Evolutionary conservation across 148 eudicot genomes (phyloP).

Genomic region (Nepenthes gracilis): DNA sequence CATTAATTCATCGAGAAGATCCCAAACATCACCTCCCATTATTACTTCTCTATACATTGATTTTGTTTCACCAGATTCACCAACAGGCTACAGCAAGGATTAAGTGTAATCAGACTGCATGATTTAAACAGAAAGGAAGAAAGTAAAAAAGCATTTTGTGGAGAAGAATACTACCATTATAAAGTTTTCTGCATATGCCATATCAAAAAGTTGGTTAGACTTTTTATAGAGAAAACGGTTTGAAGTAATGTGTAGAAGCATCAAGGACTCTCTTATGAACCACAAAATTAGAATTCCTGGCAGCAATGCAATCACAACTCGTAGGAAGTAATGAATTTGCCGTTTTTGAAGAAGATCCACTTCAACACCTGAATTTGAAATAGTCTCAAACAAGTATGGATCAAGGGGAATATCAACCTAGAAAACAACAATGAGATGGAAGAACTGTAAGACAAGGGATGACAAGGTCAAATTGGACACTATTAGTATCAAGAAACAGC

Average conservation of each 20-base stretch:
- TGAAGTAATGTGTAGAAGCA: conserved; percentile 61
- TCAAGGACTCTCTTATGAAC: conserved; percentile 76
- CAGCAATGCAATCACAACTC: conserved; percentile 57
- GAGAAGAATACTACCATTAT: conserved; percentile 37
- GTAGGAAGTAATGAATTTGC: conserved; percentile 70
- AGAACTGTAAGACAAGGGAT: conserved; percentile 6
- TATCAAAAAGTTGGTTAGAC: conserved; percentile 72
- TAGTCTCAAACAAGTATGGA: conserved; percentile 82
- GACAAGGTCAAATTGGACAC: conserved; percentile 6
- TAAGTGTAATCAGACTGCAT: conserved; percentile 14
- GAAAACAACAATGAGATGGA: conserved; percentile 10
- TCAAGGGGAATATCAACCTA: conserved; percentile 96
- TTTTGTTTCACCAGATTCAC: conserved; percentile 60
- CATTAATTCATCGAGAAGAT: conserved; percentile 90
- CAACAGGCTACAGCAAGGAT: conserved; percentile 45
- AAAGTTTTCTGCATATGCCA: conserved; percentile 81
- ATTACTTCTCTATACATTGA: conserved; percentile 77
- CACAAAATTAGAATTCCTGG: conserved; percentile 79
- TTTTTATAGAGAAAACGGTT: conserved; percentile 60
- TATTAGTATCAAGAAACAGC: conserved; percentile 2
- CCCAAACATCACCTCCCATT: conserved; percentile 97
- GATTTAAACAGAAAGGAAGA: conserved; percentile 2
- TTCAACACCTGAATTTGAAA: conserved; percentile 73
- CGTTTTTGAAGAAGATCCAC: conserved; percentile 88
- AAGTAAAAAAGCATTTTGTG: not conserved